A percentile compares a stretch with the other conserved stretches of the same genome.
phyloP scores from a whole-genome alignment of 441 rosid genomes.

The Corymbia citriodora region DNA sequence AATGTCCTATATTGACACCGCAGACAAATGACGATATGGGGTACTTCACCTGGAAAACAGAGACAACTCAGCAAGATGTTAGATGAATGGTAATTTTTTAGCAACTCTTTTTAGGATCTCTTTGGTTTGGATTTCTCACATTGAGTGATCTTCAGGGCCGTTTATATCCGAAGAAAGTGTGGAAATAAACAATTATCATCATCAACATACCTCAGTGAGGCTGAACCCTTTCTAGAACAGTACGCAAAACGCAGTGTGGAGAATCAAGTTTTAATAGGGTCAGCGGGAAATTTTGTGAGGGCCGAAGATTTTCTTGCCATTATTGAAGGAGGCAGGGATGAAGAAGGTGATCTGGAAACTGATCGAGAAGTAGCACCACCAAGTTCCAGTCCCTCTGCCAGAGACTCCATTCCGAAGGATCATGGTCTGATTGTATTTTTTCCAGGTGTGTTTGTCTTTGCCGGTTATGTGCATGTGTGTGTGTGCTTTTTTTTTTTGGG shows the following conservation, averaged over 20 bases:
- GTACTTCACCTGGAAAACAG: constrained; percentile 81
- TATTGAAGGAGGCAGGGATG: constrained; percentile 68
- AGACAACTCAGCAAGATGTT: constrained; percentile 84
- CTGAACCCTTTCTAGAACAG: constrained; percentile 92
- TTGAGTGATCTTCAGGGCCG: constrained; percentile 47
- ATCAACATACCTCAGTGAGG: constrained; percentile 77
- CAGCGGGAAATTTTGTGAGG: constrained; percentile 79
- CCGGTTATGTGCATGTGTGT: not conserved
- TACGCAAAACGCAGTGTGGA: constrained; percentile 69
- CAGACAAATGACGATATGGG: constrained; percentile 96
- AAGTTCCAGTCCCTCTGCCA: constrained; percentile 36
- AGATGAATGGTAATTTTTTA: constrained; percentile 77
- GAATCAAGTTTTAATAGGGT: constrained; percentile 79
- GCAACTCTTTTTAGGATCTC: constrained; percentile 5
- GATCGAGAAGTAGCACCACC: constrained; percentile 40
- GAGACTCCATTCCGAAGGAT: constrained; percentile 55
- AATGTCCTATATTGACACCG: constrained; percentile 1
- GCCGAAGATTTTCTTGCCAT: constrained; percentile 85
- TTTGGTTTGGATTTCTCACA: constrained; percentile 6
- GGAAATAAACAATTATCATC: constrained; percentile 73
- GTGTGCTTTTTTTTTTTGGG: not conserved
- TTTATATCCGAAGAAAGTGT: constrained; percentile 58
- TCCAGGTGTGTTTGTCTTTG: constrained; percentile 55
- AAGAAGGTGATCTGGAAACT: constrained; percentile 82
- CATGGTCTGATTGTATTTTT: constrained; percentile 87